phyloP scores from a whole-genome alignment of 139 green algal species.

The Chlorokybus atmophyticus region DNA sequence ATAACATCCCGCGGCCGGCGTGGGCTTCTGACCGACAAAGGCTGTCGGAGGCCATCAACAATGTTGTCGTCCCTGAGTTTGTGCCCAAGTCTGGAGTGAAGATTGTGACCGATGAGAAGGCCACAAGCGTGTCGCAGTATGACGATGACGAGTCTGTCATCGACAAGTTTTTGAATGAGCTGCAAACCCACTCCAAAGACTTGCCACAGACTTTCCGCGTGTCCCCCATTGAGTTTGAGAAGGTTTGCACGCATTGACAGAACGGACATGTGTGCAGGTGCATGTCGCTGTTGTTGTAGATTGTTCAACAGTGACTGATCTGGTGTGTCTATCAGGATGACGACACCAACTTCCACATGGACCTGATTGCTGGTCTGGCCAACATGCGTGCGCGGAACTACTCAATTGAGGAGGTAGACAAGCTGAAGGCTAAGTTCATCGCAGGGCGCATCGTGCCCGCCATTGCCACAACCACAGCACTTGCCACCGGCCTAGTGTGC shows the following conservation, averaged over 20 bases:
- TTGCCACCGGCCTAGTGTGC: conserved; percentile 88
- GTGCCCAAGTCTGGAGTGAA: conserved; percentile 64
- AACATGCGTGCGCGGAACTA: conserved; percentile 99
- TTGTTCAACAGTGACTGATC: too few species aligned
- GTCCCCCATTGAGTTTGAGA: conserved; percentile 68
- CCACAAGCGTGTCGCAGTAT: conserved; percentile 12
- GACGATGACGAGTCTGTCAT: conserved; percentile 59
- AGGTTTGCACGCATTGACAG: too few species aligned
- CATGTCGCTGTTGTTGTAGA: too few species aligned
- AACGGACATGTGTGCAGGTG: too few species aligned
- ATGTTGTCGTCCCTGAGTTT: conserved; percentile 63
- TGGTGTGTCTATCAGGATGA: conserved; percentile 52
- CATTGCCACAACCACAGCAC: conserved; percentile 90
- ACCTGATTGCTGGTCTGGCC: conserved; percentile 76
- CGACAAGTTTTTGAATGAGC: conserved; percentile 40
- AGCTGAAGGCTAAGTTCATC: conserved; percentile 94
- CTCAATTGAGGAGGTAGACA: conserved; percentile 57
- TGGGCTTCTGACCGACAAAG: conserved; percentile 21
- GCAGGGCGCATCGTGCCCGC: conserved; percentile 94
- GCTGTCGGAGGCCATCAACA: conserved; percentile 31
- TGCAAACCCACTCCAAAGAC: conserved; percentile 22
- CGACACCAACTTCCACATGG: conserved; percentile 97
- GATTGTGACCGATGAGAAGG: conserved; percentile 97
- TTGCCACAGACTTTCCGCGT: conserved; percentile 49
- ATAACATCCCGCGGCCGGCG: conserved; percentile 44